Conservation (phyloP, 2,329 filamentous ascomycete genomes). For the Colletotrichum paranaense region DNA sequence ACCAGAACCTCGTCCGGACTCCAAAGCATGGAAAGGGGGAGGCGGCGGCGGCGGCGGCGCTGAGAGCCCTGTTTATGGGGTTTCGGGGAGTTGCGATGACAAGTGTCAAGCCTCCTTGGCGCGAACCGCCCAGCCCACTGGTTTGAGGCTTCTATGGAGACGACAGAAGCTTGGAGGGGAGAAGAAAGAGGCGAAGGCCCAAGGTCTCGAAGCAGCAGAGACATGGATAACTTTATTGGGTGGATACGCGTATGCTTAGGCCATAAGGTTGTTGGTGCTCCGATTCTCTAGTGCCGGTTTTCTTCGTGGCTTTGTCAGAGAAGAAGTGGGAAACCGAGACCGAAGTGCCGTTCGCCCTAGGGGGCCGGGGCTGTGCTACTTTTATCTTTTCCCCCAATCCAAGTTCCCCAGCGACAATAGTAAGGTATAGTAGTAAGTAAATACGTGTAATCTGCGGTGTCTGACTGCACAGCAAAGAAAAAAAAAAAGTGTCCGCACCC, state of each 20-base stretch:
- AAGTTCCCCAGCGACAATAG: too few species aligned
- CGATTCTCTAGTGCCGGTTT: background rate
- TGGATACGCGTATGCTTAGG: slow-evolving; percentile 18
- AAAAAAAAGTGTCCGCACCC: background rate
- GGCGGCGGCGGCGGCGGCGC: too few species aligned
- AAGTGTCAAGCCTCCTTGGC: slow-evolving; percentile 18
- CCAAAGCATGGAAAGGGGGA: too few species aligned
- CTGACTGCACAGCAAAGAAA: background rate
- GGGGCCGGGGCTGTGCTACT: slow-evolving; percentile 7
- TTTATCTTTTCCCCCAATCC: background rate
- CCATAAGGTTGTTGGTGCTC: background rate
- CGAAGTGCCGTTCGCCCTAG: slow-evolving; percentile 1
- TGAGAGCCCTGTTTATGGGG: background rate
- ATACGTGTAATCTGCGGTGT: background rate
- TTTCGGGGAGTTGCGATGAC: background rate
- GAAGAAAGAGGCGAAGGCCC: background rate
- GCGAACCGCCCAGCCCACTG: background rate
- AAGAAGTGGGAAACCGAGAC: slow-evolving; percentile 25
- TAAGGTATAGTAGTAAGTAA: background rate
- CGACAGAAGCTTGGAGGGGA: background rate
- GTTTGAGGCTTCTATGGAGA: background rate
- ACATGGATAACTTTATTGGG: slow-evolving; percentile 23
- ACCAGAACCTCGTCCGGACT: background rate
- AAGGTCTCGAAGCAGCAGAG: too few species aligned
- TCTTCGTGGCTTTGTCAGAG: background rate